Percentiles rank a stretch among this genome's conserved stretches.
Evolutionary conservation across 768 basidiomycete genomes (phyloP).

Genomic region (Tylopilus sp.): DNA sequence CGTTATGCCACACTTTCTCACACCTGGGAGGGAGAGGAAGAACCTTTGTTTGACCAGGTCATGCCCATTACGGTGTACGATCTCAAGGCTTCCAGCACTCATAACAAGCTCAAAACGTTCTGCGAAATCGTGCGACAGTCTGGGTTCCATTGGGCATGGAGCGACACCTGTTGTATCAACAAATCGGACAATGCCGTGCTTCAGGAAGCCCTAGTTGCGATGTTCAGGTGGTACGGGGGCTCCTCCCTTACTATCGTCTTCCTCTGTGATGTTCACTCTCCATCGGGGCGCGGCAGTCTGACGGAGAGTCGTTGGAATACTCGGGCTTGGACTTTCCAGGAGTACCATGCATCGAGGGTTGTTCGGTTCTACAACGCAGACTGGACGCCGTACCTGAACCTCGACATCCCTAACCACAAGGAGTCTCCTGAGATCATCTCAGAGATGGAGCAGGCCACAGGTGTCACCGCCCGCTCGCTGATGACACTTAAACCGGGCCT

Average conservation of each 20-base stretch:
- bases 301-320: not conserved
- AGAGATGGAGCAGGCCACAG: constrained; percentile 10
- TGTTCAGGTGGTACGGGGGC: constrained; percentile 11
- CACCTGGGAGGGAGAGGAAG: not conserved
- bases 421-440: constrained; percentile 1
- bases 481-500: constrained; percentile 2
- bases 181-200: not conserved
- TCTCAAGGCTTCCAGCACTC: not conserved
- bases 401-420: constrained; percentile 1
- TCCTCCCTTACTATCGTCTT: not conserved
- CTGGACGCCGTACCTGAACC: not conserved
- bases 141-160: not conserved
- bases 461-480: not conserved
- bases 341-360: constrained; percentile 1
- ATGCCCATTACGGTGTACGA: not conserved
- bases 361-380: constrained; percentile 5
- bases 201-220: constrained; percentile 2
- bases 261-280: not conserved
- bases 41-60: not conserved
- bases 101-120: not conserved
- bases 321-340: not conserved
- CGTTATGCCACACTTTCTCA: not conserved
- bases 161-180: not conserved
- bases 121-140: not conserved
- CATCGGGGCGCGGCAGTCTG: not conserved